phyloP scores from a whole-genome alignment of 495 filamentous ascomycete species.

The Aspergillus bertholletiae region DNA sequence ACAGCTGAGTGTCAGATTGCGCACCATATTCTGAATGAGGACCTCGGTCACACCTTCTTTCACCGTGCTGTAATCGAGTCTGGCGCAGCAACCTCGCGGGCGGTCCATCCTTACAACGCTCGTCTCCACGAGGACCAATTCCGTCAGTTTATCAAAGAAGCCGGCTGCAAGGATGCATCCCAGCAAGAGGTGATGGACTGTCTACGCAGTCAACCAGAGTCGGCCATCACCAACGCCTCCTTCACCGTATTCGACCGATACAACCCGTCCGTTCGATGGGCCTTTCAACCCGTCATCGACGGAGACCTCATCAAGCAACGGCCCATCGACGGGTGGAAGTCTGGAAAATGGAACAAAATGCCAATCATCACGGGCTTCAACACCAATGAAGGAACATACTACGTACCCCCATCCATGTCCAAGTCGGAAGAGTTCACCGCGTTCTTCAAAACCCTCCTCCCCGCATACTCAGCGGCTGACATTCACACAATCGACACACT shows the following conservation, averaged over 20 bases:
- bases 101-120: slow-evolving; percentile 51
- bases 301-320: slow-evolving; percentile 50
- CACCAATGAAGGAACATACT: slow-evolving; percentile 61
- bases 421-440: slow-evolving; percentile 44
- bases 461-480: slow-evolving; percentile 42
- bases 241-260: slow-evolving; percentile 51
- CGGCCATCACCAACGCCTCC: slow-evolving; percentile 45
- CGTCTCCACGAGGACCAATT: slow-evolving; percentile 59
- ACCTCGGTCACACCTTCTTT: slow-evolving; percentile 40
- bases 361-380: slow-evolving; percentile 65
- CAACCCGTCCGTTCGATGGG: slow-evolving; percentile 55
- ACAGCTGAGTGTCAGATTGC: slow-evolving; percentile 45
- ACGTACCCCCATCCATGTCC: slow-evolving; percentile 46
- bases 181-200: slow-evolving; percentile 46
- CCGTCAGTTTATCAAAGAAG: slow-evolving; percentile 50
- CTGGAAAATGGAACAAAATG: slow-evolving; percentile 49
- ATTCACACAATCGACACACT: slow-evolving; percentile 40
- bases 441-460: slow-evolving; percentile 56
- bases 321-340: slow-evolving; percentile 53
- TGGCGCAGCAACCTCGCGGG: slow-evolving; percentile 58
- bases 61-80: slow-evolving; percentile 63
- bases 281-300: slow-evolving; percentile 68
- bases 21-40: slow-evolving; percentile 59
- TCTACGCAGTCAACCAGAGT: slow-evolving; percentile 46
- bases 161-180: slow-evolving; percentile 32